Evolutionary conservation across 169 alveolate species (phyloP), one percentile per base, ranked within the genome.

Genomic region (Plasmodium fragile): DNA sequence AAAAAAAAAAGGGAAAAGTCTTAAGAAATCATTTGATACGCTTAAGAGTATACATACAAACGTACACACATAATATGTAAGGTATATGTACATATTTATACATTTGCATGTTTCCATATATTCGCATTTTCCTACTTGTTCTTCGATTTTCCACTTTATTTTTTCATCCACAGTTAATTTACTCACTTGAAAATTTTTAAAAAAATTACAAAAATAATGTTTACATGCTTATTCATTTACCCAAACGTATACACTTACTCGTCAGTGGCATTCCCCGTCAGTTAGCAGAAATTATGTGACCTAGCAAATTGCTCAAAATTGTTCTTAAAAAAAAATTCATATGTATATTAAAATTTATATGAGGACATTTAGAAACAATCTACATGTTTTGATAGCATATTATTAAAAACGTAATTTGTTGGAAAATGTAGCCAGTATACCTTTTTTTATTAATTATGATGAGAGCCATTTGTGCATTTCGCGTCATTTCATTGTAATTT

Each of bases 281-380:
- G 28, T 84, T 18, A 45, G 39, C 55, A 69, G 92, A 82, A 82
- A 53, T 82, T 36, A 82, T 69, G 53, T 82, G 69, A 73, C 36
- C 32, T 85, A 52, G 70, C 53, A 32, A 41, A 73, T 49, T 75
- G 43, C 82, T 52, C 69, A 73, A 73, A 69, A 73, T 85, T 69
- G 84, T 30, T 85, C 75, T 49, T 45, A 53, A 73, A 49, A 49
- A 49, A 45, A 77, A 69, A 70, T 70, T 36, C 59, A 45, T 49
- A 85, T 89, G 79, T 89, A 89, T 78, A 87, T 78, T 32, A 78
- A 89, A 89, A 77, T 25, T 89, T 89, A 78, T 89, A 78, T 89
- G 81, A 89, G 81, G 85, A 78, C 94, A 78, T 59, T 78, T 78
- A 89, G 81, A 89, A 78, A 89, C 75, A 79, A 78, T 89, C 87